Evolutionary conservation across 2,329 filamentous ascomycete species (phyloP), one percentile per base, ranked within the genome.

Genomic region (Apiospora koreana): DNA sequence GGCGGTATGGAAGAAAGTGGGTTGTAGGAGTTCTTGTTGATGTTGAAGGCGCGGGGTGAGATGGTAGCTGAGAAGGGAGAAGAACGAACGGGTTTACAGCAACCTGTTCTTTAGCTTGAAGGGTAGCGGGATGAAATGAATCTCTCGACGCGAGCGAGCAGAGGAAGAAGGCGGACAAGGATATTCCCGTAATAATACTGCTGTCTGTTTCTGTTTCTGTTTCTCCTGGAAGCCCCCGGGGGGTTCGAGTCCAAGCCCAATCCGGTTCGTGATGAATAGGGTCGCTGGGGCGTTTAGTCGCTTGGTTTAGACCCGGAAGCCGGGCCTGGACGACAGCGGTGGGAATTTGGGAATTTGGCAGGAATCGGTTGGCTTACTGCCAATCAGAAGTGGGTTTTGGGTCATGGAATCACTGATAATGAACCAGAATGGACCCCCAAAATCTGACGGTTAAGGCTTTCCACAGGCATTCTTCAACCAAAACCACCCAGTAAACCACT

Each of bases 221-320:
- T 67, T 67, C 65, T 67, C 45, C 42, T 46, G 65, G 65, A 45
- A 43, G 54, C 54, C 54, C 31, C 54, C 31, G 31, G 54, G 54
- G 31, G 31, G 54, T 43, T 45, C 64, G 64, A 66, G 64, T 66
- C 66, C 66, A 54, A 68, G 35, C 66, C 66, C 31, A 68, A 68
- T 68, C 45, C 35, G 66, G 66, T 68, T 68, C 66, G 66, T 35
- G 66, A 68, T 54, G 66, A 54, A 23, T 62, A 67, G 65, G 65
- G 65, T 67, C 65, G 65, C 45, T 67, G 65, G 65, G 65, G 54
- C 54, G 54, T 62, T 58, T 62, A 62, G 31, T 62, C 21, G 31
- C 54, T 62, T 62, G n/a, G 54, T 38, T 35, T 38, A 62, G 54
- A 38, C 54, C 31, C 54, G 54, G 54, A 62, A 62, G 54, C 54